These are phyloP conservation scores for Odontarrhena argentea DNA, from an alignment of 345 rosid genomes.

Conservation along the genomic window DNA sequence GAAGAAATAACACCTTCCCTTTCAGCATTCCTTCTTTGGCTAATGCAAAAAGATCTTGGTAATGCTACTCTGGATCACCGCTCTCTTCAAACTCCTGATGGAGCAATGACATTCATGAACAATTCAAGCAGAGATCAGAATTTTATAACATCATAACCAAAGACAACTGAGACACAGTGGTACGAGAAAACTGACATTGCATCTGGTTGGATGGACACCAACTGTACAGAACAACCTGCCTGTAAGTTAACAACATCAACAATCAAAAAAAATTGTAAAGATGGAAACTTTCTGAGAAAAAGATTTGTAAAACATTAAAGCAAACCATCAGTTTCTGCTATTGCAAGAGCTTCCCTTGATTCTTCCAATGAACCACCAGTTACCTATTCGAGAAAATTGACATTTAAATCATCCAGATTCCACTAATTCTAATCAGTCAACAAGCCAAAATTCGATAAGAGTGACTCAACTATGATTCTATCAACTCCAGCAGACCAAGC, in stretches of 20 bases:
- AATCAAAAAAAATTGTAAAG: not conserved
- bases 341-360: constrained; percentile 92
- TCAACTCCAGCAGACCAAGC: constrained; percentile 98
- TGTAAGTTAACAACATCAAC: constrained; percentile 36
- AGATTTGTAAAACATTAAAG: not conserved
- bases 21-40: constrained; percentile 83
- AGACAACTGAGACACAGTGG: constrained; percentile 7
- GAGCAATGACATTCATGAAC: constrained; percentile 25
- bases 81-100: constrained; percentile 87
- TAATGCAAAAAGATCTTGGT: constrained; percentile 70
- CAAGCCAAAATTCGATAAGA: not conserved
- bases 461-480: constrained; percentile 68
- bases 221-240: constrained; percentile 93
- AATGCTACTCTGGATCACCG: constrained; percentile 87
- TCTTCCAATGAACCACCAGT: constrained; percentile 95
- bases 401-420: not conserved
- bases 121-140: constrained; percentile 9
- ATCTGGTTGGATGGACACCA: constrained; percentile 98
- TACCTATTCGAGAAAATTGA: constrained; percentile 51
- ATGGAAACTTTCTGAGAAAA: not conserved
- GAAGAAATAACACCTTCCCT: constrained; percentile 69
- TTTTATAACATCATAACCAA: constrained; percentile 2
- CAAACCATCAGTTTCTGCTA: constrained; percentile 91
- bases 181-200: constrained; percentile 56
- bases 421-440: not conserved